Percentiles rank a stretch among this genome's conserved stretches.
phyloP scores from a whole-genome alignment of 2,329 filamentous ascomycete genomes.

The Colletotrichum spaethianum region DNA sequence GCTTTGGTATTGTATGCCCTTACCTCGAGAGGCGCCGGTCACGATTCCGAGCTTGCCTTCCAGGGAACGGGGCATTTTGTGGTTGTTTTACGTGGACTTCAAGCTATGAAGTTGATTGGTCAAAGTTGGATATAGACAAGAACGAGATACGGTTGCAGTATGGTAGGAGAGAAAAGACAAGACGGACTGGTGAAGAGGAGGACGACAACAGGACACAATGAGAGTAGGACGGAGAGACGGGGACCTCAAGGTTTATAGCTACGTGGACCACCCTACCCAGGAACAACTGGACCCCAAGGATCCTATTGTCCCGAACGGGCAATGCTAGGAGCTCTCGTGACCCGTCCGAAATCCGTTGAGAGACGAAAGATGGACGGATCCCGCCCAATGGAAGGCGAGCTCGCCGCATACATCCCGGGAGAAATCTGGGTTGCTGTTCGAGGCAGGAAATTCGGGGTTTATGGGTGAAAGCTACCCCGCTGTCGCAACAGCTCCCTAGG shows the following conservation, averaged over 20 bases:
- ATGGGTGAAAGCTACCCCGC: constrained; percentile 34
- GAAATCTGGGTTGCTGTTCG: not conserved
- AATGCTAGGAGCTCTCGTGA: constrained; percentile 31
- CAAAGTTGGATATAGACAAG: not conserved
- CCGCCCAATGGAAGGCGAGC: constrained; percentile 29
- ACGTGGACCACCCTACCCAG: not conserved
- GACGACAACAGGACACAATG: not conserved
- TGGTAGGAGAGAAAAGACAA: not conserved
- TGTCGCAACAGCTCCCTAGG: constrained; percentile 17
- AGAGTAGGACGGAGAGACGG: not conserved
- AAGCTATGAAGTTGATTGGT: not conserved
- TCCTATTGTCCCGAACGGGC: constrained; percentile 11
- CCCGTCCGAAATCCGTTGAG: constrained; percentile 23
- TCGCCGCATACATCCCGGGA: constrained; percentile 20
- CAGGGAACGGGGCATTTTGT: constrained; percentile 60
- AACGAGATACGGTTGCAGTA: not conserved
- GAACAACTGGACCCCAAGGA: constrained; percentile 10
- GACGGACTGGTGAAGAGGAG: not conserved
- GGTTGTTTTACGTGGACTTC: not conserved
- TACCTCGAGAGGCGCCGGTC: constrained; percentile 85
- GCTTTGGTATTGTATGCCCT: constrained; percentile 6
- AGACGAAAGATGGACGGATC: constrained; percentile 7
- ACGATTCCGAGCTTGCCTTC: constrained; percentile 85
- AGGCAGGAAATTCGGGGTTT: not conserved
- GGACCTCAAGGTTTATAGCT: constrained; percentile 15